These are phyloP conservation scores for Fusarium gaditjirri DNA, from an alignment of 2,329 filamentous ascomycete species.

Conservation along the genomic window DNA sequence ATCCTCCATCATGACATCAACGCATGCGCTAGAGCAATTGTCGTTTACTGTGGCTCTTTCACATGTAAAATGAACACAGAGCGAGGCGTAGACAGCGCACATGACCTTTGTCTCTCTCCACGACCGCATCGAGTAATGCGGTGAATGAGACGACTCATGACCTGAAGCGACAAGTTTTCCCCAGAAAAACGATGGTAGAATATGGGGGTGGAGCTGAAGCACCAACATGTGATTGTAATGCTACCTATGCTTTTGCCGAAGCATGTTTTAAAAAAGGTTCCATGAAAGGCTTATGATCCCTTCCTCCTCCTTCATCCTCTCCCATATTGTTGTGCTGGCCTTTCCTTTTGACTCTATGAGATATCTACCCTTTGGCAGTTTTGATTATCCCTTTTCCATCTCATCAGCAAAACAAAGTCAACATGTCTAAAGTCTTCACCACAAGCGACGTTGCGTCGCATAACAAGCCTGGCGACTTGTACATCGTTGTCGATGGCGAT, in stretches of 20 bases:
- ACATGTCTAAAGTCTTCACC: constrained; percentile 90
- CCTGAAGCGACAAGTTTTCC: constrained; percentile 16
- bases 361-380: neutral
- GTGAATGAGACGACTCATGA: constrained; percentile 34
- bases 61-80: constrained; percentile 31
- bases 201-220: constrained; percentile 29
- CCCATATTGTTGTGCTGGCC: constrained; percentile 2
- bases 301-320: neutral
- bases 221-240: constrained; percentile 42
- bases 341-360: constrained; percentile 1
- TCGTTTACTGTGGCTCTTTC: constrained; percentile 25
- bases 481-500: constrained; percentile 92
- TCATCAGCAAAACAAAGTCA: constrained; percentile 5
- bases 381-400: constrained; percentile 4
- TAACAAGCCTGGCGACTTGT: constrained; percentile 87
- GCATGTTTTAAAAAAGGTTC: constrained; percentile 32
- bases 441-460: constrained; percentile 88
- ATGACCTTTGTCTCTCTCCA: constrained; percentile 34
- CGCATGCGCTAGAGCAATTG: constrained; percentile 18
- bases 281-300: neutral
- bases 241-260: constrained; percentile 37
- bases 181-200: constrained; percentile 7
- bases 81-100: constrained; percentile 29
- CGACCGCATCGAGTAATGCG: constrained; percentile 34
- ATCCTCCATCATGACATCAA: constrained; percentile 45